A percentile compares a stretch with the other conserved stretches of the same genome.
Evolutionary conservation across 257 asterid genomes (phyloP).

Genomic region (Linderniella brevidens): DNA sequence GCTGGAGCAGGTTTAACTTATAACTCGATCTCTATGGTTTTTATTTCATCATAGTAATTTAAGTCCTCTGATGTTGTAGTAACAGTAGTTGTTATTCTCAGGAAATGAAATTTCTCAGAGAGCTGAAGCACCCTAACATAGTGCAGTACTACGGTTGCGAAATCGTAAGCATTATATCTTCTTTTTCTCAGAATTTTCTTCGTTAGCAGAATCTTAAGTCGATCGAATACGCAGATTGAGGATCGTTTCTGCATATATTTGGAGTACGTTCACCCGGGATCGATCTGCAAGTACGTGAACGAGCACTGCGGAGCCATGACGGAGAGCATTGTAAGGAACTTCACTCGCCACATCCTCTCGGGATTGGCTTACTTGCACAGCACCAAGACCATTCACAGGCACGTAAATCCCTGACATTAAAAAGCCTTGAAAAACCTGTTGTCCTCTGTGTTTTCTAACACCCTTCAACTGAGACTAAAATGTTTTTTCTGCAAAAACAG

Average conservation of each 20-base stretch:
- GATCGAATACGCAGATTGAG: constrained; percentile 34
- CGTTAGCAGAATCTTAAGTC: background rate
- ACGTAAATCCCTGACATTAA: no score
- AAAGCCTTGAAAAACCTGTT: no score
- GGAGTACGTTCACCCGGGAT: constrained; percentile 92
- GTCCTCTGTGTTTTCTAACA: no score
- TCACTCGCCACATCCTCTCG: constrained; percentile 76
- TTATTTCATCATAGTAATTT: background rate
- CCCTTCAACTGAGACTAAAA: no score
- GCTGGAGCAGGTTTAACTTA: constrained; percentile 56
- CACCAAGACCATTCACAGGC: constrained; percentile 79
- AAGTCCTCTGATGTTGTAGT: constrained; percentile 8
- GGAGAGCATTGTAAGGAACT: constrained; percentile 65
- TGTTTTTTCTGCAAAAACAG: constrained; percentile 19
- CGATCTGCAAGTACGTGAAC: constrained; percentile 45
- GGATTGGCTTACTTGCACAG: constrained; percentile 84
- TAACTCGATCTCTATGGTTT: background rate
- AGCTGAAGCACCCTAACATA: constrained; percentile 67
- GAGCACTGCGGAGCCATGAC: constrained; percentile 77
- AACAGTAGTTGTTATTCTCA: constrained; percentile 13
- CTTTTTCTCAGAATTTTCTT: background rate
- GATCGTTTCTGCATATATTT: constrained; percentile 84
- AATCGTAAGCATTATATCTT: constrained; percentile 31
- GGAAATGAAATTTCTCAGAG: constrained; percentile 72
- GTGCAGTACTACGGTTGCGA: constrained; percentile 78